Conservation (phyloP, 169 alveolate genomes). For the Eimeria praecox region DNA sequence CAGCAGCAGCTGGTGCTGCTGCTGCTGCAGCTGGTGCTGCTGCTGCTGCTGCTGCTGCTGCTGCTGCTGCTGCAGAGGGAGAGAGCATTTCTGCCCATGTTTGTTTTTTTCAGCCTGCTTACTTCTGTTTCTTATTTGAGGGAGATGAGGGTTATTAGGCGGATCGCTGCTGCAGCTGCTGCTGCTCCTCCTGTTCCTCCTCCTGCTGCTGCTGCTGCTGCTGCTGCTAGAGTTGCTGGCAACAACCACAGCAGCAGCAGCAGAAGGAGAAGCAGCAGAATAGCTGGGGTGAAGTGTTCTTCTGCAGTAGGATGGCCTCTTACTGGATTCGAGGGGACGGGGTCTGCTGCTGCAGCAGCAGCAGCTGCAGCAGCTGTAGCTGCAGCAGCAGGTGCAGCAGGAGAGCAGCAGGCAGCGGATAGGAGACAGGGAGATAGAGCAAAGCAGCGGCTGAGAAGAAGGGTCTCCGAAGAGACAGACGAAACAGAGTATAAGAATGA, state of each 20-base stretch:
- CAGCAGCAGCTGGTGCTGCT: too few relatives aligned
- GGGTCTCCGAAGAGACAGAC: neutral
- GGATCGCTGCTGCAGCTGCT: neutral
- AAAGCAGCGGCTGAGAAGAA: neutral
- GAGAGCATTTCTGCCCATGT: neutral
- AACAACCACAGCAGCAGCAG: neutral
- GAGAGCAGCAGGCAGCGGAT: neutral
- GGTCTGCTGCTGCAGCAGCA: neutral
- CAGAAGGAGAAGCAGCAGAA: neutral
- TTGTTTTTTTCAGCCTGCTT: neutral
- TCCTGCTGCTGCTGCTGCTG: neutral
- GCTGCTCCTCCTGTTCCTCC: neutral
- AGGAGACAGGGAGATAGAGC: neutral
- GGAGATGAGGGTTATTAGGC: neutral
- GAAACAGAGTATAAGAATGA: neutral
- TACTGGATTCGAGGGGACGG: neutral
- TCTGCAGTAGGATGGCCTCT: neutral
- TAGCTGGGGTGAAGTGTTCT: too few relatives aligned
- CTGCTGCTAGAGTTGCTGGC: neutral
- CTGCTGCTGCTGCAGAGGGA: neutral
- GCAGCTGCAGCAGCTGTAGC: neutral
- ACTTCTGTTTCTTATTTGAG: neutral
- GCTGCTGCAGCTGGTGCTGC: neutral
- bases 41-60: slow-evolving; percentile 7
- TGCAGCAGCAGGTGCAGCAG: neutral